Evolutionary conservation across 2,329 filamentous ascomycete species (phyloP).

Genomic region (Myriosclerotinia duriaeana): DNA sequence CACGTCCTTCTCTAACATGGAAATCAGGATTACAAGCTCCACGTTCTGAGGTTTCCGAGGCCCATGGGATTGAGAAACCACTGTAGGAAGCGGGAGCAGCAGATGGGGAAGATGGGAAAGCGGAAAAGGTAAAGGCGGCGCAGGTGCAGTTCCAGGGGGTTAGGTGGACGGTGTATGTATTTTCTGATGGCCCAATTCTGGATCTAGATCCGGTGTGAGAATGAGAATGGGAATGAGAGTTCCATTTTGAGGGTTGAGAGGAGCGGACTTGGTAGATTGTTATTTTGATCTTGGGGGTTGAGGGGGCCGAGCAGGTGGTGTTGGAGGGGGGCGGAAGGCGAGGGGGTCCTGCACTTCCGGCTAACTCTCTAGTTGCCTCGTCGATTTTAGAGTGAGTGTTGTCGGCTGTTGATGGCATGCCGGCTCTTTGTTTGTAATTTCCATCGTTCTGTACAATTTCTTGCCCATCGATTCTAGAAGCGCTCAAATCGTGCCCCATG

Average conservation of each 20-base stretch:
- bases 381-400: not conserved
- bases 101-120: slow-evolving; percentile 51
- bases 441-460: not conserved
- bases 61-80: too few relatives aligned
- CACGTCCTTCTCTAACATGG: too few relatives aligned
- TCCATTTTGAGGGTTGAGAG: slow-evolving; percentile 38
- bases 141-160: slow-evolving; percentile 86
- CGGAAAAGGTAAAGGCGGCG: slow-evolving; percentile 74
- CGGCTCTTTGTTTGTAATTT: not conserved
- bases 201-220: not conserved
- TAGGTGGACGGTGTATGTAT: slow-evolving; percentile 69
- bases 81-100: too few relatives aligned
- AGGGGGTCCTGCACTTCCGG: not conserved
- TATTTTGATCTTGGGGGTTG: not conserved
- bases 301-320: not conserved
- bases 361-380: not conserved
- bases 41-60: too few relatives aligned
- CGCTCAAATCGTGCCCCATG: not conserved
- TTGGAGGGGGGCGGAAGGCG: slow-evolving; percentile 22
- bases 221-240: slow-evolving; percentile 32
- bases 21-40: too few relatives aligned
- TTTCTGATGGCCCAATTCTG: slow-evolving; percentile 14
- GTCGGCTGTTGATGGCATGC: not conserved
- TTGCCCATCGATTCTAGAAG: not conserved
- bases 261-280: slow-evolving; percentile 34